phyloP scores from a whole-genome alignment of 768 basidiomycete genomes.

The Strobilomyces echinocephalus region DNA sequence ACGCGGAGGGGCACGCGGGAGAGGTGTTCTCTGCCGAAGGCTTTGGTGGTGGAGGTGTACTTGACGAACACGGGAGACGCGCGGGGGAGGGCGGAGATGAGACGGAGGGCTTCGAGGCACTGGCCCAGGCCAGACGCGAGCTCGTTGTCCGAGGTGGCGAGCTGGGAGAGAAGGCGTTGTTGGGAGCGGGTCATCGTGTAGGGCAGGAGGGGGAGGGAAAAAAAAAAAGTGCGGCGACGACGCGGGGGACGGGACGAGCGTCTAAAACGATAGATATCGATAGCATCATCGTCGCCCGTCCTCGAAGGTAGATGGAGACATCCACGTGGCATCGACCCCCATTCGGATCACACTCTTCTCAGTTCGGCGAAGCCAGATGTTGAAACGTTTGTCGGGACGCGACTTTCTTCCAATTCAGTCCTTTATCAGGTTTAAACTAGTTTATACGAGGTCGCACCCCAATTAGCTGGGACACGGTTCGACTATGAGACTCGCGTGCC shows the following conservation, averaged over 20 bases:
- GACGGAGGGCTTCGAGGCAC: slow-evolving; percentile 31
- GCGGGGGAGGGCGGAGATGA: slow-evolving; percentile 27
- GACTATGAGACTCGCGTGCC: too few relatives aligned
- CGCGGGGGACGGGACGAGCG: slow-evolving; percentile 4
- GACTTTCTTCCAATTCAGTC: too few relatives aligned
- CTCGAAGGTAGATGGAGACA: neutral
- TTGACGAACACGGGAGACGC: slow-evolving; percentile 26
- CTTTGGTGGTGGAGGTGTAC: slow-evolving; percentile 22
- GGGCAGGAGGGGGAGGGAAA: neutral
- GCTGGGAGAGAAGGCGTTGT: slow-evolving; percentile 28
- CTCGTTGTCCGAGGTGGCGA: slow-evolving; percentile 31
- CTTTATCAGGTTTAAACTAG: too few relatives aligned
- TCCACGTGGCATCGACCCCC: neutral
- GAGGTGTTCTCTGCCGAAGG: slow-evolving; percentile 29
- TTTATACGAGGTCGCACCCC: too few relatives aligned
- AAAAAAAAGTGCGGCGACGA: neutral
- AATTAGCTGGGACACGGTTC: too few relatives aligned
- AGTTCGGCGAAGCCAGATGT: too few relatives aligned
- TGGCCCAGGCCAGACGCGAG: slow-evolving; percentile 31
- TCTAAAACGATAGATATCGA: slow-evolving; percentile 4
- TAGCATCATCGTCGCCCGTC: neutral
- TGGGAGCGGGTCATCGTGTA: slow-evolving; percentile 23
- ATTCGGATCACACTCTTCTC: neutral
- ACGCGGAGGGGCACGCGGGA: slow-evolving; percentile 32
- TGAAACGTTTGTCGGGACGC: too few relatives aligned